Conservation (phyloP, 2,329 filamentous ascomycete genomes). For the Trichothecium sympodiale region DNA sequence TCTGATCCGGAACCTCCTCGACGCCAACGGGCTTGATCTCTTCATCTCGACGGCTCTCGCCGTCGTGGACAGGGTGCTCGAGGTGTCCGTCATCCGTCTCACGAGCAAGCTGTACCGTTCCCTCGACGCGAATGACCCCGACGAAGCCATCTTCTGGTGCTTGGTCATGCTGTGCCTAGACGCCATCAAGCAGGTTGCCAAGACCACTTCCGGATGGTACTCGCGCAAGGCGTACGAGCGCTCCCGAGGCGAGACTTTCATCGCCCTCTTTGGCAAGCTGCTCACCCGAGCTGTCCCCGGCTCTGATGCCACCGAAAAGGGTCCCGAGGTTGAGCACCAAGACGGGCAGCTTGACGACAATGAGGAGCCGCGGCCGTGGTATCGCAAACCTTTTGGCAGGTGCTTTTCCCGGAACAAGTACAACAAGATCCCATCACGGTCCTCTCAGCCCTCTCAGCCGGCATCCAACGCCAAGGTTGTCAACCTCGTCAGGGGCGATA, state of each 20-base stretch:
- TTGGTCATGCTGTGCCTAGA: slow-evolving; percentile 23
- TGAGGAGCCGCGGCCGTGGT: neutral
- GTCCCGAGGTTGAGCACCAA: slow-evolving; percentile 11
- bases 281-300: slow-evolving; percentile 25
- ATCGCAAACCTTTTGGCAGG: neutral
- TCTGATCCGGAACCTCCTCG: slow-evolving; percentile 56
- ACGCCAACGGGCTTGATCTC: slow-evolving; percentile 72
- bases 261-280: slow-evolving; percentile 24
- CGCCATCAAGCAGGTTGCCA: slow-evolving; percentile 19
- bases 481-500: slow-evolving; percentile 73
- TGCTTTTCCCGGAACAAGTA: neutral
- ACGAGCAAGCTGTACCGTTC: slow-evolving; percentile 24
- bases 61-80: slow-evolving; percentile 34
- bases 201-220: slow-evolving; percentile 54
- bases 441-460: too few species aligned
- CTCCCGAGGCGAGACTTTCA: slow-evolving; percentile 58
- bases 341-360: slow-evolving; percentile 1
- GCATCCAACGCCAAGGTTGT: slow-evolving; percentile 86
- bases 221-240: slow-evolving; percentile 75
- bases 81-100: slow-evolving; percentile 26
- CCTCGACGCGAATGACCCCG: slow-evolving; percentile 17
- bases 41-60: slow-evolving; percentile 54
- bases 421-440: neutral
- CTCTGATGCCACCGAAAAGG: slow-evolving; percentile 25
- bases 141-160: slow-evolving; percentile 24